Percentiles rank a stretch among this genome's conserved stretches.
Evolutionary conservation across 495 filamentous ascomycete genomes (phyloP).

Genomic region (Aspergillus affinis): DNA sequence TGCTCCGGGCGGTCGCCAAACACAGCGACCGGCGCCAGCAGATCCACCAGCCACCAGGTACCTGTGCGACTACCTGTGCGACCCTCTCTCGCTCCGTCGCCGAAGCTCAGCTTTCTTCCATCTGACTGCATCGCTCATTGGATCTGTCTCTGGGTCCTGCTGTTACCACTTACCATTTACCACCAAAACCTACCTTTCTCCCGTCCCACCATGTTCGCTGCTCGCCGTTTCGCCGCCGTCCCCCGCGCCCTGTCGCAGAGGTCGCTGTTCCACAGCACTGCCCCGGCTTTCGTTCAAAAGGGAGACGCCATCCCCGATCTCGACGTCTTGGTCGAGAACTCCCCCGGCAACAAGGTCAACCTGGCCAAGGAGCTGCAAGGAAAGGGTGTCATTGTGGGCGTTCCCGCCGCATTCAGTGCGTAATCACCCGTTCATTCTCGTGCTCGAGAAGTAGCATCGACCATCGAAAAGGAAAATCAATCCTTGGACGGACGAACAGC

Average conservation of each 20-base stretch:
- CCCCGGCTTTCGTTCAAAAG: slow-evolving; percentile 54
- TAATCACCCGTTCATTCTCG: slow-evolving; percentile 8
- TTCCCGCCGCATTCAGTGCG: slow-evolving; percentile 85
- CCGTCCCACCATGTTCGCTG: slow-evolving; percentile 37
- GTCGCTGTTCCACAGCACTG: slow-evolving; percentile 52
- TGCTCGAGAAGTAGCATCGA: neutral
- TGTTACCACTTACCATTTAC: neutral
- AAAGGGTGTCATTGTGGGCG: slow-evolving; percentile 80
- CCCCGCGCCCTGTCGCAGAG: slow-evolving; percentile 38
- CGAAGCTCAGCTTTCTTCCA: neutral
- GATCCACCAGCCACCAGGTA: neutral
- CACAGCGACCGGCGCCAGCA: neutral
- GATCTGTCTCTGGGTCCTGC: neutral
- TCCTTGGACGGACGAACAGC: neutral
- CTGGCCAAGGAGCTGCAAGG: slow-evolving; percentile 71
- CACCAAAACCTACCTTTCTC: neutral
- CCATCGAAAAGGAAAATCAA: neutral
- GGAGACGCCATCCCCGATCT: slow-evolving; percentile 65
- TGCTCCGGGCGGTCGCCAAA: neutral
- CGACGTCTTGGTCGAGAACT: slow-evolving; percentile 56
- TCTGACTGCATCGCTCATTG: neutral
- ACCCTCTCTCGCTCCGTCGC: neutral
- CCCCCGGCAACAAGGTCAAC: slow-evolving; percentile 81
- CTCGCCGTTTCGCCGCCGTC: slow-evolving; percentile 40
- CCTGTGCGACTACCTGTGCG: neutral